A percentile compares a stretch with the other conserved stretches of the same genome.
Conservation (phyloP, 257 asterid genomes). For the Lavandula angustifolia region DNA sequence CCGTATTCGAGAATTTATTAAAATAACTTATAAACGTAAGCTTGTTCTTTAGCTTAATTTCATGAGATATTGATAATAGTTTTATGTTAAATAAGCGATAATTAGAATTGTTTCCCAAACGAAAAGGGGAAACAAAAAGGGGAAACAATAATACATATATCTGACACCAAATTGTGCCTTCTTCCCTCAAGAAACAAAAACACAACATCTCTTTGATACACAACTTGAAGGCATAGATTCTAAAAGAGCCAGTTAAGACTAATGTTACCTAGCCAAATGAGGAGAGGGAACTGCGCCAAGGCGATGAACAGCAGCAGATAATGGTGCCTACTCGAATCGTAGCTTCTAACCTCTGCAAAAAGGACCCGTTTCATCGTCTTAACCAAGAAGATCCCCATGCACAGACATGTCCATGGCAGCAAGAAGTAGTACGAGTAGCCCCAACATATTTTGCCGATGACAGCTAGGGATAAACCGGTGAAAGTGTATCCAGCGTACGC, state of each 20-base stretch:
- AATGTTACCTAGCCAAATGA: constrained; percentile 51
- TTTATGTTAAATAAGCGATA: too few relatives aligned
- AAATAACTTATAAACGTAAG: too few relatives aligned
- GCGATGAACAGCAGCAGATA: constrained; percentile 54
- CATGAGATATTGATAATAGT: too few relatives aligned
- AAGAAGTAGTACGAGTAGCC: constrained; percentile 46
- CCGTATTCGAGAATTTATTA: too few relatives aligned
- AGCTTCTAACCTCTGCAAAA: constrained; percentile 49
- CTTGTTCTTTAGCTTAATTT: too few relatives aligned
- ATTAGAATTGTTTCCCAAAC: too few relatives aligned
- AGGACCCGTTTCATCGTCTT: constrained; percentile 59
- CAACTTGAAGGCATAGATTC: not conserved
- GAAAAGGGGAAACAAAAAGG: too few relatives aligned
- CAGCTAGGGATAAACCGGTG: constrained; percentile 52
- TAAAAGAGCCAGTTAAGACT: constrained; percentile 52
- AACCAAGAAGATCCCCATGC: constrained; percentile 58
- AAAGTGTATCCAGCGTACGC: constrained; percentile 57
- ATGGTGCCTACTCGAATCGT: constrained; percentile 53
- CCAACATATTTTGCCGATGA: constrained; percentile 44
- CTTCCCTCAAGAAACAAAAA: too few relatives aligned
- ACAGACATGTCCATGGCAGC: constrained; percentile 51
- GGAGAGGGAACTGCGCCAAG: constrained; percentile 53
- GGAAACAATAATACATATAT: too few relatives aligned
- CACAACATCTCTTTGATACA: not conserved
- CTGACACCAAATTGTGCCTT: too few relatives aligned